Evolutionary conservation across 2,329 filamentous ascomycete species (phyloP).

Genomic region (Sporothrix mexicana): DNA sequence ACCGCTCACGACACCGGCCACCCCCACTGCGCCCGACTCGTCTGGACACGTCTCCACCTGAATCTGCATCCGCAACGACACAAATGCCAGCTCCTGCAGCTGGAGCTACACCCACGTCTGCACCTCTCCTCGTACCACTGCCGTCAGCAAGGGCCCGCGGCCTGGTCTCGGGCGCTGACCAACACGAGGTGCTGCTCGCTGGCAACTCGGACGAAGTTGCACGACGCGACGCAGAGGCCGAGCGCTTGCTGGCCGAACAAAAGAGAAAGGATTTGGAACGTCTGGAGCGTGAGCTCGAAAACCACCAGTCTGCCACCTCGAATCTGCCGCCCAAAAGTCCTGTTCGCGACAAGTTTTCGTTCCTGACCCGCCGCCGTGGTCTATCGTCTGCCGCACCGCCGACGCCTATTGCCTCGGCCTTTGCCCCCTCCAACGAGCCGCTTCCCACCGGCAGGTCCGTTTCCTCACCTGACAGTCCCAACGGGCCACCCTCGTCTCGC

Average conservation of each 20-base stretch:
- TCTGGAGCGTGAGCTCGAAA: conserved; percentile 52
- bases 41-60: conserved; percentile 8
- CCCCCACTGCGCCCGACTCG: not conserved
- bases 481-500: conserved; percentile 45
- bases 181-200: conserved; percentile 32
- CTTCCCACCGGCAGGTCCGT: not conserved
- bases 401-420: conserved; percentile 32
- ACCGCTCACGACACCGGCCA: not conserved
- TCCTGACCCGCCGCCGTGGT: conserved; percentile 52
- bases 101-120: not conserved
- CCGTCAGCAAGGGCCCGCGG: conserved; percentile 24
- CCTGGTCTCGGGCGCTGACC: conserved; percentile 33
- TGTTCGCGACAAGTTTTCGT: conserved; percentile 56
- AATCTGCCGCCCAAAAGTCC: conserved; percentile 45
- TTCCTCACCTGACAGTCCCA: conserved; percentile 25
- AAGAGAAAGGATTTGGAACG: conserved; percentile 56
- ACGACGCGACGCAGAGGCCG: conserved; percentile 55
- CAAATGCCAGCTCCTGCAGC: too few relatives aligned
- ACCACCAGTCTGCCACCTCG: conserved; percentile 42
- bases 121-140: conserved; percentile 29
- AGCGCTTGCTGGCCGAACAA: conserved; percentile 57
- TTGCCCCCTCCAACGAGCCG: conserved; percentile 30
- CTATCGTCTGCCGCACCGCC: conserved; percentile 26
- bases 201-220: conserved; percentile 49
- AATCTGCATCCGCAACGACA: not conserved